phyloP scores from a whole-genome alignment of 2,329 filamentous ascomycete species.

The Fusarium drepaniforme region DNA sequence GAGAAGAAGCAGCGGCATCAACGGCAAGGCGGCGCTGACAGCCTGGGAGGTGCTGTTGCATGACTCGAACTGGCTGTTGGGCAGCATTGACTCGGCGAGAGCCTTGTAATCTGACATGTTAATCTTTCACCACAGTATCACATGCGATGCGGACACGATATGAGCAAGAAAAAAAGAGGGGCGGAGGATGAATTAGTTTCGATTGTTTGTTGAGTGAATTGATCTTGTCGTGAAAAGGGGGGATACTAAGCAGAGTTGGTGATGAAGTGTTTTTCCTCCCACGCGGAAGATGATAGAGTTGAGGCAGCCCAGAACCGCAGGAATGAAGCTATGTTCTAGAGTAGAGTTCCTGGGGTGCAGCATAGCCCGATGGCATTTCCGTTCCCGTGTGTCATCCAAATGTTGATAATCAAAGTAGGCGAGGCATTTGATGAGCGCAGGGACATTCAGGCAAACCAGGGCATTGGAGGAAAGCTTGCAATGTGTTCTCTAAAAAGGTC shows the following conservation, averaged over 20 bases:
- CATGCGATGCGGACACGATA: not conserved
- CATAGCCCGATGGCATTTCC: not conserved
- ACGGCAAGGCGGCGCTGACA: not conserved
- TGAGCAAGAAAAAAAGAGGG: not conserved
- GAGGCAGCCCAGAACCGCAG: not conserved
- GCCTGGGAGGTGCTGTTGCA: not conserved
- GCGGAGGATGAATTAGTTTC: not conserved
- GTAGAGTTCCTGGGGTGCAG: not conserved
- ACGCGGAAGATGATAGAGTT: constrained; percentile 3
- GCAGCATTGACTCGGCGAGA: not conserved
- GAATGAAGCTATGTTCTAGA: not conserved
- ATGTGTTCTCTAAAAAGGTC: not conserved
- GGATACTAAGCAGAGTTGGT: constrained; percentile 16
- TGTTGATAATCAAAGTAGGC: constrained; percentile 10
- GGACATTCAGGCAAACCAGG: not conserved
- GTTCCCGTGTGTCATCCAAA: not conserved
- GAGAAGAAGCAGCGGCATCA: not conserved
- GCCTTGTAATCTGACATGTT: not conserved
- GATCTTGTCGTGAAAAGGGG: not conserved
- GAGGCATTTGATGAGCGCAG: constrained; percentile 12
- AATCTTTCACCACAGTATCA: not conserved
- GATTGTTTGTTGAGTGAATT: not conserved
- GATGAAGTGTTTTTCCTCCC: constrained; percentile 29
- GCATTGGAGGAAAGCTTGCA: not conserved
- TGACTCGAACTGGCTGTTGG: not conserved